Evolutionary conservation across 2,329 filamentous ascomycete species (phyloP).

Genomic region (Apiospora kogelbergensis): DNA sequence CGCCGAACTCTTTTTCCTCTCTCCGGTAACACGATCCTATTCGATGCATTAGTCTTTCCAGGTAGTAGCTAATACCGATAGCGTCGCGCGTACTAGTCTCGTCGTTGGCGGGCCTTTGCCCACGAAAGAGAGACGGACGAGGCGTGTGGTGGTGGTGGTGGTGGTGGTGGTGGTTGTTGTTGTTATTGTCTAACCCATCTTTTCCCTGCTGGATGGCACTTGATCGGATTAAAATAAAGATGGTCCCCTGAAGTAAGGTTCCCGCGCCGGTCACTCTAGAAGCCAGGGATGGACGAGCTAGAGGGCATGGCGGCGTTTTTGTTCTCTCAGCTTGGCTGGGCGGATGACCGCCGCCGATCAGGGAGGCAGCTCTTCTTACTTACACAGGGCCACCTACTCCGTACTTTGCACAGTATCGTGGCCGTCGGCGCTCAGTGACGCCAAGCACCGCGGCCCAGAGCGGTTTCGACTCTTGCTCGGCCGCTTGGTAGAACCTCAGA

Average conservation of each 20-base stretch:
- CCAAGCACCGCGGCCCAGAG: neutral
- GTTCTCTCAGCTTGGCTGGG: neutral
- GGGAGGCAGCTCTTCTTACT: neutral
- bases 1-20: slow-evolving; percentile 6
- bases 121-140: neutral
- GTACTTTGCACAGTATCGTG: neutral
- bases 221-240: slow-evolving; percentile 2
- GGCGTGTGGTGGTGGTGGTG: too few relatives aligned
- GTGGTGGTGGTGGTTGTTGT: too few relatives aligned
- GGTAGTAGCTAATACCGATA: slow-evolving; percentile 2
- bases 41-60: slow-evolving; percentile 1
- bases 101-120: neutral
- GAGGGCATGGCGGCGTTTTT: neutral
- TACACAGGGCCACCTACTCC: too few relatives aligned
- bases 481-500: neutral
- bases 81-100: neutral
- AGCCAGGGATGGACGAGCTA: neutral
- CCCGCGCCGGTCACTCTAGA: slow-evolving; percentile 1
- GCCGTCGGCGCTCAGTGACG: neutral
- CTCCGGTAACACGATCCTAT: neutral
- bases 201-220: neutral
- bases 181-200: too few relatives aligned
- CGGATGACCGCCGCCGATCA: neutral
- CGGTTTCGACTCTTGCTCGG: neutral
- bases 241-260: slow-evolving; percentile 2